Evolutionary conservation across 2,329 filamentous ascomycete species (phyloP).

Genomic region (Trichoderma sp.): DNA sequence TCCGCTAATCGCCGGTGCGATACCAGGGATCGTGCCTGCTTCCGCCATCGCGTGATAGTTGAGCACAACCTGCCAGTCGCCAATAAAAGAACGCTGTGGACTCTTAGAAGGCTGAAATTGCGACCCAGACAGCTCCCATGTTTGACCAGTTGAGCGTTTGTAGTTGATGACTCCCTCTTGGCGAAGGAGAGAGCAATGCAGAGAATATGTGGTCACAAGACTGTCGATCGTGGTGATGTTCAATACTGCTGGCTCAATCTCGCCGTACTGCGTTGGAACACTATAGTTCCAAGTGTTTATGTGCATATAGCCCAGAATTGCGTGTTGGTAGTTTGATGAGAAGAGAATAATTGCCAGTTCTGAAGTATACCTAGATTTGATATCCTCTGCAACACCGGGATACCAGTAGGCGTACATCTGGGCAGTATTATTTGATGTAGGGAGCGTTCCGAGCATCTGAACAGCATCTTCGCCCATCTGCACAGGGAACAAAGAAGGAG

Average conservation of each 20-base stretch:
- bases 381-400: background rate
- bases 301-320: background rate
- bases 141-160: background rate
- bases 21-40: background rate
- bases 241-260: background rate
- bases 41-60: background rate
- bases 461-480: background rate
- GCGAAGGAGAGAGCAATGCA: background rate
- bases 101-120: background rate
- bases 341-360: background rate
- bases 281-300: background rate
- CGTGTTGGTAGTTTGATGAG: background rate
- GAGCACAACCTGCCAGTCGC: background rate
- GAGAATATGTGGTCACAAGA: background rate
- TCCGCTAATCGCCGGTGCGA: background rate
- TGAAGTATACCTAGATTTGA: background rate
- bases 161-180: background rate
- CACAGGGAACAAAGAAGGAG: background rate
- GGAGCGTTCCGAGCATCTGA: background rate
- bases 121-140: background rate
- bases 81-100: background rate
- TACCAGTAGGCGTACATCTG: background rate
- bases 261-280: background rate
- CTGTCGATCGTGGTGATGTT: background rate
- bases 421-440: background rate